Base-by-base conservation (phyloP, 176 grass and related monocot genomes). In the Zea luxurians region DNA sequence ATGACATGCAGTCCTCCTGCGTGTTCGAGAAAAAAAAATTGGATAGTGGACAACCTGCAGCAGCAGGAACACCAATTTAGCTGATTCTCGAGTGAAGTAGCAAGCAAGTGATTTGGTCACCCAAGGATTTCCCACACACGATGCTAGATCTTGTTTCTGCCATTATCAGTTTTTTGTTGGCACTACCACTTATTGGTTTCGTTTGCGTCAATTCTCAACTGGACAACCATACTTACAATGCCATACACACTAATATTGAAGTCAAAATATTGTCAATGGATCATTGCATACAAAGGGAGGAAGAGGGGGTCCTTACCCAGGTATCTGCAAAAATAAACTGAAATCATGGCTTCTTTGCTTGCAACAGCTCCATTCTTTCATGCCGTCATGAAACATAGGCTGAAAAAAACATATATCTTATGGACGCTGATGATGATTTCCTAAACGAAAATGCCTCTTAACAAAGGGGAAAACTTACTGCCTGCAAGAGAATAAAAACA, bases 331-430 rank as follows among this genome's bases (percentile, higher is more conserved):
- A 87, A 98, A 98, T 86, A 98, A 90, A 81, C 90, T 98, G 84
- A 98, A 98, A 87, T 98, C 94, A 52, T 98, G 96, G 75, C 96
- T 98, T 98, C 74, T 85, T 92, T 95, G 87, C 83, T 95, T 98
- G 88, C 96, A 98, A 61, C 92, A 98, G 75, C 85, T 98, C 96
- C 96, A 98, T 77, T 98, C 88, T 87, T 98, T 98, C 92, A 90
- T 99, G 61, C 89, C 95, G 3, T 99, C 92, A 85, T 95, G 89
- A 87, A 99, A 99, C 38, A 87, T 59, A 68, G 96, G 92, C 96
- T 98, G 87, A 83, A 83, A 40, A 38, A 40, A 60, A 80, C 46
- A 67, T 73, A 47, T 66, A 47, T 61, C 38, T 87, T 87, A 90
- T 87, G 47, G 80, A 80, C 81, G 2, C 38, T 40, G 10, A 73